phyloP scores from a whole-genome alignment of 129 eudicot genomes.

The Tagetes patula region DNA sequence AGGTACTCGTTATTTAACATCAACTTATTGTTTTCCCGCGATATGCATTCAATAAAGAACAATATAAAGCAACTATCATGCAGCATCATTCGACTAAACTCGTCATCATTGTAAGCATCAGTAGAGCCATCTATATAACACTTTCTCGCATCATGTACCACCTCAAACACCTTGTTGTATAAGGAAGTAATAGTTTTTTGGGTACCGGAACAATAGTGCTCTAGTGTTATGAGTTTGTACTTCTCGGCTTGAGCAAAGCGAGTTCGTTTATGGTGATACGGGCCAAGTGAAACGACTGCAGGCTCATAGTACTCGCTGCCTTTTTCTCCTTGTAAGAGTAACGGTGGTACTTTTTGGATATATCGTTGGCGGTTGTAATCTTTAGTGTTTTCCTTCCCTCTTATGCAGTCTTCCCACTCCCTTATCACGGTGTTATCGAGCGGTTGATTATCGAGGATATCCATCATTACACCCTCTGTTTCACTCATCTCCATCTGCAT shows the following conservation, averaged over 20 bases:
- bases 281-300: constrained; percentile 31
- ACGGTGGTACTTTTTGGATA: constrained; percentile 30
- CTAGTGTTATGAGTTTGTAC: constrained; percentile 20
- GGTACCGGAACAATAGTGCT: constrained; percentile 8
- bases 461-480: constrained; percentile 10
- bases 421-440: not conserved
- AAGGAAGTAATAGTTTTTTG: not conserved
- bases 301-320: constrained; percentile 30
- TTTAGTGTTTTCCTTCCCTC: not conserved
- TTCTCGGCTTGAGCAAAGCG: constrained; percentile 11
- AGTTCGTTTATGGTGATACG: constrained; percentile 23
- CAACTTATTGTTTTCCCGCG: not conserved
- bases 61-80: constrained; percentile 41
- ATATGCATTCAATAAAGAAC: constrained; percentile 29
- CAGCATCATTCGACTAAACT: constrained; percentile 33
- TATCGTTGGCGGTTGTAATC: constrained; percentile 6
- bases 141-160: constrained; percentile 14
- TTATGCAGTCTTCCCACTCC: constrained; percentile 23
- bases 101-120: constrained; percentile 12
- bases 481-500: constrained; percentile 1
- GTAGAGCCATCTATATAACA: constrained; percentile 33
- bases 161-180: constrained; percentile 30
- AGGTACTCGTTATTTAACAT: constrained; percentile 29
- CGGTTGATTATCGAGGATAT: constrained; percentile 4
- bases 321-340: constrained; percentile 25